phyloP scores from a whole-genome alignment of 2,329 filamentous ascomycete species.

The Bretziella fagacearum region DNA sequence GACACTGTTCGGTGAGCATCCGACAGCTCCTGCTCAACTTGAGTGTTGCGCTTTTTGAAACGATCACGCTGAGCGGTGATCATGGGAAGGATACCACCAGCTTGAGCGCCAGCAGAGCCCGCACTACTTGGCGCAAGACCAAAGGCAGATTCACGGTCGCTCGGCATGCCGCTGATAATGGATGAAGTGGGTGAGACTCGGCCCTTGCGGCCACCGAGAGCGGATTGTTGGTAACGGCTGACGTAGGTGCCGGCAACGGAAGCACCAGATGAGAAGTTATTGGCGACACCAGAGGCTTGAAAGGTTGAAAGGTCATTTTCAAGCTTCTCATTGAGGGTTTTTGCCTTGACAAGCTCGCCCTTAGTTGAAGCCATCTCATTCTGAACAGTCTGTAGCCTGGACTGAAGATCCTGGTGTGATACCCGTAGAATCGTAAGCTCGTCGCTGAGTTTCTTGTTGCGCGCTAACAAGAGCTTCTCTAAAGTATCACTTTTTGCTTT shows the following conservation, averaged over 20 bases:
- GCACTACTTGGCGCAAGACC: neutral
- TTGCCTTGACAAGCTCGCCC: conserved; percentile 69
- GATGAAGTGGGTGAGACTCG: conserved; percentile 81
- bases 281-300: conserved; percentile 68
- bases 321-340: conserved; percentile 69
- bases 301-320: conserved; percentile 82
- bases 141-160: conserved; percentile 49
- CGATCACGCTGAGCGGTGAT: conserved; percentile 93
- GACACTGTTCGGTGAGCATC: conserved; percentile 69
- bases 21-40: conserved; percentile 79
- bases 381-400: conserved; percentile 60
- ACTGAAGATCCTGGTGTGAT: conserved; percentile 82
- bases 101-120: conserved; percentile 32
- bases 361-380: conserved; percentile 71
- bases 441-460: conserved; percentile 92
- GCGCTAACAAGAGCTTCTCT: conserved; percentile 75
- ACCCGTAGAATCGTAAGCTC: conserved; percentile 86
- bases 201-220: conserved; percentile 45
- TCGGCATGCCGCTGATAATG: conserved; percentile 69
- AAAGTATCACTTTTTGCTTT: conserved; percentile 58
- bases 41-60: conserved; percentile 88
- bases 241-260: conserved; percentile 86
- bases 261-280: conserved; percentile 64
- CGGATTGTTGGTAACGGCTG: conserved; percentile 54
- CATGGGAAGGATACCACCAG: conserved; percentile 84